phyloP scores from a whole-genome alignment of 1,284 basidiomycete species.

The Hemileia vastatrix region DNA sequence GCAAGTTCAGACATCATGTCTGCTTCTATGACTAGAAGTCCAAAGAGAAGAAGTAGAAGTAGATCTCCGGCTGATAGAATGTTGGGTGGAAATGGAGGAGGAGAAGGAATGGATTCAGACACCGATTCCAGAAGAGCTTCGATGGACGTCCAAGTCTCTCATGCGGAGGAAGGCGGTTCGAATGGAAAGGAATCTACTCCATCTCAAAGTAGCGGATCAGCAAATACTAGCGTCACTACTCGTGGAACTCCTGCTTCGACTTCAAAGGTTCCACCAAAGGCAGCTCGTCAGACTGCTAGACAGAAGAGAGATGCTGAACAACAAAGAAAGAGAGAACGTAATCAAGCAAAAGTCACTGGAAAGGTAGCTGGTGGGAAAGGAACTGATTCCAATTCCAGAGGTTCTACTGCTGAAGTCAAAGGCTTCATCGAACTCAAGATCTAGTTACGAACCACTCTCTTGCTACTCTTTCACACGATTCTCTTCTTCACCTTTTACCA shows the following conservation, averaged over 20 bases:
- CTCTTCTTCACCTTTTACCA: background rate
- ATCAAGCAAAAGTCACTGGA: conserved; percentile 1
- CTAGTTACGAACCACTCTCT: background rate
- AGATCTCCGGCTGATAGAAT: conserved; percentile 27
- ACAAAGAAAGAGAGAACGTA: conserved; percentile 27
- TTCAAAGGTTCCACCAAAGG: background rate
- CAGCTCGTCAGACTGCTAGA: conserved; percentile 23
- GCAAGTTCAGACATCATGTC: conserved; percentile 32
- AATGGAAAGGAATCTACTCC: background rate
- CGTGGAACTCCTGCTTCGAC: background rate
- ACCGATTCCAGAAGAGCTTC: background rate
- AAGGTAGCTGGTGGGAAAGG: conserved; percentile 17
- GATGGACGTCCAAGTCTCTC: background rate
- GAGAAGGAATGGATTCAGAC: background rate
- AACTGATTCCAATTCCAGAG: background rate
- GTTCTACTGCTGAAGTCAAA: conserved; percentile 27
- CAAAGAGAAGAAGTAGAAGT: conserved; percentile 33
- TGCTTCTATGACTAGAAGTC: conserved; percentile 31
- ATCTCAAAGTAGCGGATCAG: background rate
- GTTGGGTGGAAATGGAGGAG: background rate
- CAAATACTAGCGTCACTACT: background rate
- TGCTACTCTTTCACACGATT: background rate
- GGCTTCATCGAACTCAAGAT: conserved; percentile 36
- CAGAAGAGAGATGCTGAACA: conserved; percentile 30
- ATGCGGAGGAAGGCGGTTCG: background rate